Percentiles rank a stretch among this genome's conserved stretches.
Conservation (phyloP, 2,329 filamentous ascomycete species). For the Aureobasidium lini region DNA sequence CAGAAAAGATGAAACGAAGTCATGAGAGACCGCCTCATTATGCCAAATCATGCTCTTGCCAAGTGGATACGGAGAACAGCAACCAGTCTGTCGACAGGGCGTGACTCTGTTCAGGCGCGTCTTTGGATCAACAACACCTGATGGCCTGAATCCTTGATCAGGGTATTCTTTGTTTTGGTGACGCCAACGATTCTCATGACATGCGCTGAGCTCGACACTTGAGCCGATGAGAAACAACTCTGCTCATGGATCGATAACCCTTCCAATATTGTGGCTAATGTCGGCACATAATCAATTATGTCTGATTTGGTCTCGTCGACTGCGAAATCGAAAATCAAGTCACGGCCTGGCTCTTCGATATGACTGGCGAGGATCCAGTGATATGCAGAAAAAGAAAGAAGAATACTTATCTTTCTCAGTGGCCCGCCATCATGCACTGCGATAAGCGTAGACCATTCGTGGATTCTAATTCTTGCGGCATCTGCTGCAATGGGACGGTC, state of each 20-base stretch:
- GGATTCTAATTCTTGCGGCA: background rate
- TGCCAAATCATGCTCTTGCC: background rate
- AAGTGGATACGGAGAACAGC: background rate
- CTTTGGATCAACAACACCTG: background rate
- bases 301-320: too few relatives aligned
- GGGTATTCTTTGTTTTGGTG: background rate
- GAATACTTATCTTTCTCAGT: background rate
- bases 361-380: too few relatives aligned
- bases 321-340: background rate
- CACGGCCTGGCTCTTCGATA: background rate
- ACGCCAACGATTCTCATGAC: background rate
- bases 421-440: background rate
- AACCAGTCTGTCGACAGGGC: background rate
- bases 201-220: background rate
- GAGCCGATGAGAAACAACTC: background rate
- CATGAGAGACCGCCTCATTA: background rate
- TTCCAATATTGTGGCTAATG: too few relatives aligned
- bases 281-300: too few relatives aligned
- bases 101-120: background rate
- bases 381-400: background rate
- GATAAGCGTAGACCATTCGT: background rate
- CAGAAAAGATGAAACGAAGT: slow-evolving; percentile 1
- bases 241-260: too few relatives aligned
- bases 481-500: background rate
- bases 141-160: background rate